phyloP scores from a whole-genome alignment of 1,284 basidiomycete genomes.

The Xerocomus minutiporus region DNA sequence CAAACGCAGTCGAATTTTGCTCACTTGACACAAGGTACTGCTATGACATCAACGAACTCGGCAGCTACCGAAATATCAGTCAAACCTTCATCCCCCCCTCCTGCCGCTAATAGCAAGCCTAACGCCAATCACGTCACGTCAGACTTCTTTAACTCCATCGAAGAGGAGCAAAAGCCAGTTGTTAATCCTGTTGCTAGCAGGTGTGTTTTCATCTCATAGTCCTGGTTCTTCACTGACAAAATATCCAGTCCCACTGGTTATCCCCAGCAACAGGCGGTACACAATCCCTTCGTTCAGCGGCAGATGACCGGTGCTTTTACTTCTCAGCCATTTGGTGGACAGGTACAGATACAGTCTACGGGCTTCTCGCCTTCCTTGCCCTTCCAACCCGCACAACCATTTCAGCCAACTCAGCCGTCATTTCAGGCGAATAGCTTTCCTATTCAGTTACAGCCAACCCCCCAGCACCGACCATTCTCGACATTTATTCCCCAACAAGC shows the following conservation, averaged over 20 bases:
- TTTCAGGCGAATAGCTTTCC: slow-evolving; percentile 45
- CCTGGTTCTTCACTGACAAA: slow-evolving; percentile 12
- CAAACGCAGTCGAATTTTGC: not conserved
- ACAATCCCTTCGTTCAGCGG: slow-evolving; percentile 75
- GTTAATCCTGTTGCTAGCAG: slow-evolving; percentile 62
- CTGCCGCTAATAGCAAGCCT: slow-evolving; percentile 22
- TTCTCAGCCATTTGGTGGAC: slow-evolving; percentile 38
- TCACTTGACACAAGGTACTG: slow-evolving; percentile 10
- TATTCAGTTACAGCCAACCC: slow-evolving; percentile 30
- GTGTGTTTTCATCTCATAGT: slow-evolving; percentile 31
- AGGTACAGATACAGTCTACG: slow-evolving; percentile 54
- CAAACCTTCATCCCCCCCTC: slow-evolving; percentile 23
- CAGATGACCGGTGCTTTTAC: slow-evolving; percentile 45
- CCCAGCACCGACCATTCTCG: slow-evolving; percentile 54
- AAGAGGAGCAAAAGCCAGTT: slow-evolving; percentile 74
- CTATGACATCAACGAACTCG: slow-evolving; percentile 14
- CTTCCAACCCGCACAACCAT: slow-evolving; percentile 32
- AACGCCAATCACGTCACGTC: slow-evolving; percentile 46
- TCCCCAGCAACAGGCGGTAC: slow-evolving; percentile 59
- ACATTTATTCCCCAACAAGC: slow-evolving; percentile 47
- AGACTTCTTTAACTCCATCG: slow-evolving; percentile 93
- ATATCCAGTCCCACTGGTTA: slow-evolving; percentile 48
- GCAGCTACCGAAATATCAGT: slow-evolving; percentile 13
- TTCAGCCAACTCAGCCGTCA: slow-evolving; percentile 14
- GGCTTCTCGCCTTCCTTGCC: slow-evolving; percentile 51